Percentiles rank a stretch among this genome's conserved stretches.
These are phyloP conservation scores for Candida dajiaensis DNA, from an alignment of 805 yeast species.

Conservation along the genomic window DNA sequence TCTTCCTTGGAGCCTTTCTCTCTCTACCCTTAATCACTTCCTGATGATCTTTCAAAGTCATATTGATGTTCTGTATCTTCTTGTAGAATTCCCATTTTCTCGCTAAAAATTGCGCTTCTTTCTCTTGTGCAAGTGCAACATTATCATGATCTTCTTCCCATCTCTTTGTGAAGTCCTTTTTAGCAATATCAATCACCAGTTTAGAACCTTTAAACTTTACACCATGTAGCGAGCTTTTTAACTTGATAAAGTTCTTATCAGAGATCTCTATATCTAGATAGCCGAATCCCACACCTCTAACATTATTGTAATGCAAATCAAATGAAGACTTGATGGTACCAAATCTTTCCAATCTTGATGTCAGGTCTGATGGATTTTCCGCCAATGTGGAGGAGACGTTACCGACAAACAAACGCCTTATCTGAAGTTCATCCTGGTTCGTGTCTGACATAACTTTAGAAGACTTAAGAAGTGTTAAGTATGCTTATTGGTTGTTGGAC, in stretches of 20 bases:
- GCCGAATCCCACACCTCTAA: constrained; percentile 42
- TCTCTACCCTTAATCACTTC: constrained; percentile 52
- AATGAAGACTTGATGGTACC: constrained; percentile 49
- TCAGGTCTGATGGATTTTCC: constrained; percentile 39
- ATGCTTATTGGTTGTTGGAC: not conserved
- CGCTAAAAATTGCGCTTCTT: constrained; percentile 32
- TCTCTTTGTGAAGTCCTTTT: constrained; percentile 40
- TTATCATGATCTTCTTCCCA: constrained; percentile 49
- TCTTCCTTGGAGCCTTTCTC: constrained; percentile 51
- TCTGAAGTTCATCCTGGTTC: constrained; percentile 2
- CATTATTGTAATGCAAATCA: constrained; percentile 50
- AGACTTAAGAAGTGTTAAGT: not conserved
- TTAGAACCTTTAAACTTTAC: constrained; percentile 70
- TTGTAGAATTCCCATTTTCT: constrained; percentile 31
- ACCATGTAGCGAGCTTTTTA: constrained; percentile 60
- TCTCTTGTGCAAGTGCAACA: constrained; percentile 20
- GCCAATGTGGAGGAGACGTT: constrained; percentile 52
- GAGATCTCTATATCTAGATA: constrained; percentile 55
- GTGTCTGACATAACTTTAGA: not conserved
- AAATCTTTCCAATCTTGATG: constrained; percentile 51
- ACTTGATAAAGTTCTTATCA: constrained; percentile 37
- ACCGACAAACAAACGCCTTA: constrained; percentile 56
- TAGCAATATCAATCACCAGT: constrained; percentile 57
- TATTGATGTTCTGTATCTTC: constrained; percentile 31
- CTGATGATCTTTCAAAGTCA: constrained; percentile 36